Percentiles rank a stretch among this genome's conserved stretches.
Conservation (phyloP, 208 protist species). For the Hexamita inflata region DNA sequence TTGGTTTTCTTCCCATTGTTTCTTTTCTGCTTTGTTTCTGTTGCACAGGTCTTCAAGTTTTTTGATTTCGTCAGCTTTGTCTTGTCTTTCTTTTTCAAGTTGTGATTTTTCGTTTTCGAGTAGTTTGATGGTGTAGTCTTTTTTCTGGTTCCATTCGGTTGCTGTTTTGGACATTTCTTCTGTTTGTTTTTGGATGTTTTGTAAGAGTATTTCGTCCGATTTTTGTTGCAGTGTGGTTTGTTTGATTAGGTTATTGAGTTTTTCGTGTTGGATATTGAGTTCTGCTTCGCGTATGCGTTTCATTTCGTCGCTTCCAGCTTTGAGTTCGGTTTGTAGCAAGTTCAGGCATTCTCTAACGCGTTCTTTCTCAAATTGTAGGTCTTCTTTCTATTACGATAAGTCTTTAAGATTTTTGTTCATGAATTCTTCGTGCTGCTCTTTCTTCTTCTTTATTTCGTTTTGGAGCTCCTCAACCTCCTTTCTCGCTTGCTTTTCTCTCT, state of each 20-base stretch:
- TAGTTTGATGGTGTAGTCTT: not conserved
- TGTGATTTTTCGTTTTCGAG: conserved; percentile 3
- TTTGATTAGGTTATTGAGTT: conserved; percentile 13
- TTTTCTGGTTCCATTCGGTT: not conserved
- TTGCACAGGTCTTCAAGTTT: conserved; percentile 22
- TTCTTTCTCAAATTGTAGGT: conserved; percentile 1
- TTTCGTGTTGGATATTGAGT: conserved; percentile 6
- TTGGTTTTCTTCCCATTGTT: conserved; percentile 24
- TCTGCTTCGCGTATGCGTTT: conserved; percentile 6
- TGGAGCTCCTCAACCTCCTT: conserved; percentile 22
- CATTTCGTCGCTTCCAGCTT: conserved; percentile 6
- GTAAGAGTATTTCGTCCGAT: conserved; percentile 24
- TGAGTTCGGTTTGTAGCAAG: conserved; percentile 8
- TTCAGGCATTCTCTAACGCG: not conserved
- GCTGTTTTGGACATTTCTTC: conserved; percentile 9
- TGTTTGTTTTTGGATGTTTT: not conserved
- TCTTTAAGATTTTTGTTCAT: conserved; percentile 25
- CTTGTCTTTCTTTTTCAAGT: conserved; percentile 17
- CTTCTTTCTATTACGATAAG: not conserved
- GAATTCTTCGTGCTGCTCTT: not conserved
- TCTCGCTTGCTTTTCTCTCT: conserved; percentile 16
- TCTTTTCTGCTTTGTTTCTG: conserved; percentile 32
- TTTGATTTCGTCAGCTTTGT: conserved; percentile 26
- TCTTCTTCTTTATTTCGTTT: not conserved
- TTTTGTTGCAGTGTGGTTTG: not conserved